Evolutionary conservation across 805 yeast species (phyloP), one percentile per base, ranked within the genome.

Genomic region (Candida sithepensis): DNA sequence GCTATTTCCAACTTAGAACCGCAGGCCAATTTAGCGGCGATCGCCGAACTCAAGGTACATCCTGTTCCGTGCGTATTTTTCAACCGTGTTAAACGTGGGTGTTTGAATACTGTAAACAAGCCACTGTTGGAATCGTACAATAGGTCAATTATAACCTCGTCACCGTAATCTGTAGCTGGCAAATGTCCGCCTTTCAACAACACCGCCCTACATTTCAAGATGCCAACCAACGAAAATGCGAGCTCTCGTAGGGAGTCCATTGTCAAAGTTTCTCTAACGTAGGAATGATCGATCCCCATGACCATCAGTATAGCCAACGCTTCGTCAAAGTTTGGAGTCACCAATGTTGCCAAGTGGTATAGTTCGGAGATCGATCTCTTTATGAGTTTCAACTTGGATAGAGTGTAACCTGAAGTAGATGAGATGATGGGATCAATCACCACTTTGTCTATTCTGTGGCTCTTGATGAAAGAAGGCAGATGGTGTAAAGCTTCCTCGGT

Each of bases 361-460:
- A 86, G 56, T 16, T 60, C 60, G 0, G 64, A 56, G n/a, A 81
- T 58, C 30, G 58, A 50, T 20, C 48, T 49, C 37, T 46, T 30
- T 13, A 61, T 46, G 4, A 54, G 44, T 10, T 42, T 78, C 71
- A 24, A 32, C 38, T 74, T 77, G 26, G 82, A 73, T 39, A 90
- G 68, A 3, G 68, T 60, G 18, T 79, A 74, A 1, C 96, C 96
- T 0, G 94, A 81, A 0, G 96, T 87, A 3, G 94, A 81, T 9
- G 85, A 82, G 78, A 89, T 77, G 4, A 89, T 96, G 0, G 97
- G 96, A 61, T 89, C 97, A 39, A 88, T 81, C 19, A 88, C 54
- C 3, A 67, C 59, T 33, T 72, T 64, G 8, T 38, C 39, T 1
- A 63, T 57, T 2, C 30, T 53, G 21, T 66, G 16, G 9, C 19